These are phyloP conservation scores for Hypoxylon sp. DNA, from an alignment of 2,329 filamentous ascomycete genomes.

Conservation along the genomic window DNA sequence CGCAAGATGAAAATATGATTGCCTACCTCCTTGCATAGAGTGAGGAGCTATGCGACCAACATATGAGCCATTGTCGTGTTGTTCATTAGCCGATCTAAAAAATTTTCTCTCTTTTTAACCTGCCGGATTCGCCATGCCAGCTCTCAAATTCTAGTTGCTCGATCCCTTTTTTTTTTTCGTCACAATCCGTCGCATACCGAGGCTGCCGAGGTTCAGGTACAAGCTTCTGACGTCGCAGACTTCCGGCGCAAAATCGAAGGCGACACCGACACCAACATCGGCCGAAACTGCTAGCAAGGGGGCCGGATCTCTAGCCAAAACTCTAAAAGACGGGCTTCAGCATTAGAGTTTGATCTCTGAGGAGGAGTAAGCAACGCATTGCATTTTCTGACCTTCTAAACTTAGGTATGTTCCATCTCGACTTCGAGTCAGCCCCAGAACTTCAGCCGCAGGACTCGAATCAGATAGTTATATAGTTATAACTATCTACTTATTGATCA, in stretches of 20 bases:
- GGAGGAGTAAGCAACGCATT: conserved; percentile 24
- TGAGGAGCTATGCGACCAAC: background rate
- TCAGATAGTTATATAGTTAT: too few species aligned
- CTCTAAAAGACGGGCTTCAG: conserved; percentile 25
- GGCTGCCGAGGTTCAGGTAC: conserved; percentile 33
- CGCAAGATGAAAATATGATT: background rate
- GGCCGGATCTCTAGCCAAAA: conserved; percentile 23
- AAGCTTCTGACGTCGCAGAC: conserved; percentile 19
- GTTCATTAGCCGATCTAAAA: conserved; percentile 7
- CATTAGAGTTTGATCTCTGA: conserved; percentile 35
- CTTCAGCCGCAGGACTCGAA: conserved; percentile 1
- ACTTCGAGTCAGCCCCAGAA: conserved; percentile 10
- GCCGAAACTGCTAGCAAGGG: conserved; percentile 19
- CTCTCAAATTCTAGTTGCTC: conserved; percentile 10
- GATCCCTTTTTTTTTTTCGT: conserved; percentile 25
- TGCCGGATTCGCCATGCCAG: conserved; percentile 12
- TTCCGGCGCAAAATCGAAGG: conserved; percentile 18
- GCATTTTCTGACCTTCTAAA: conserved; percentile 16
- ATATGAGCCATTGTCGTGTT: background rate
- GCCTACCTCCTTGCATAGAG: background rate
- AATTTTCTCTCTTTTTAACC: conserved; percentile 7
- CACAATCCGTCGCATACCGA: conserved; percentile 27
- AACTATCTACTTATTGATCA: conserved; percentile 24
- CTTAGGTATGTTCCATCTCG: conserved; percentile 42
- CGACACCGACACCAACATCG: conserved; percentile 11